Evolutionary conservation across 345 rosid species (phyloP).

Genomic region (Anacardium occidentale): DNA sequence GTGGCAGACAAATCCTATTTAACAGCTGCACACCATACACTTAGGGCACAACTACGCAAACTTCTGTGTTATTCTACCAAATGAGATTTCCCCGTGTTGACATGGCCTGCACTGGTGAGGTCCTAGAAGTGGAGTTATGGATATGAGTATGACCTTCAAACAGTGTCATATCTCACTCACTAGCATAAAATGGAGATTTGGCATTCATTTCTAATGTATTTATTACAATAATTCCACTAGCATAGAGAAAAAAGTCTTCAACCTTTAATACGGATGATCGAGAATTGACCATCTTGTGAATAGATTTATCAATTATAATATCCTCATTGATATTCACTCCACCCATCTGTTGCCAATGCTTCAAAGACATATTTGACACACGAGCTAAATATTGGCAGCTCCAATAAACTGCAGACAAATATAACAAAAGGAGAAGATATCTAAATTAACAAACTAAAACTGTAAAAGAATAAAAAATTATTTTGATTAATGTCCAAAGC

Average conservation of each 20-base stretch:
- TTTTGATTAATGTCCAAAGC: background rate
- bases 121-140: too few species aligned
- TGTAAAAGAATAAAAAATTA: background rate
- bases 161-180: too few species aligned
- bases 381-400: conserved; percentile 90
- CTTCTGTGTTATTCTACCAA: too few species aligned
- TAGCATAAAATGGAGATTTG: conserved; percentile 12
- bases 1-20: background rate
- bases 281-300: conserved; percentile 74
- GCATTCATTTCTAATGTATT: background rate
- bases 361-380: conserved; percentile 76
- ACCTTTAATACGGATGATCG: conserved; percentile 91
- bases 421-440: background rate
- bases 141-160: too few species aligned
- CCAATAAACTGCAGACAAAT: conserved; percentile 67
- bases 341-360: conserved; percentile 93
- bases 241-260: conserved; percentile 16
- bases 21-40: background rate
- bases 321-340: conserved; percentile 82
- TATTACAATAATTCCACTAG: background rate
- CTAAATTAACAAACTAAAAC: conserved; percentile 1
- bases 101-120: too few species aligned
- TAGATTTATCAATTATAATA: conserved; percentile 78
- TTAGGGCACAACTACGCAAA: background rate
- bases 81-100: too few species aligned